phyloP scores from a whole-genome alignment of 2,329 filamentous ascomycete genomes.

The Macroventuria anomochaeta region DNA sequence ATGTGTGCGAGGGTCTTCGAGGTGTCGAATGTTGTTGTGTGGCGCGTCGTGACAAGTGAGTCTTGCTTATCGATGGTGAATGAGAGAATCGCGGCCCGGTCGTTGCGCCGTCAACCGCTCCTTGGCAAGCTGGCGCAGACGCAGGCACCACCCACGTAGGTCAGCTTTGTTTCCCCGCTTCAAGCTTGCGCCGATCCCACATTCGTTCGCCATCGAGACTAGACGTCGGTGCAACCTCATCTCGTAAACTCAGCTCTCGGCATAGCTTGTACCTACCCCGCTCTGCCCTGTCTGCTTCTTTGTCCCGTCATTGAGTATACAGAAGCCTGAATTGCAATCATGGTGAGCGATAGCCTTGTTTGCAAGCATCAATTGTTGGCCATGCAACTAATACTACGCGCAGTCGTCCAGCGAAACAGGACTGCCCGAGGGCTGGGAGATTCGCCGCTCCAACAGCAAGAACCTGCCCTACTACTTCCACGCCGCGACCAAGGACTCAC shows the following conservation, averaged over 20 bases:
- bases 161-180: constrained; percentile 26
- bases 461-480: constrained; percentile 99
- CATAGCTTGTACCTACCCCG: constrained; percentile 3
- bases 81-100: background rate
- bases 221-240: constrained; percentile 22
- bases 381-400: constrained; percentile 29
- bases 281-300: background rate
- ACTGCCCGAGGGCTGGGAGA: constrained; percentile 88
- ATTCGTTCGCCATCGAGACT: constrained; percentile 14
- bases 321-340: constrained; percentile 15
- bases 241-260: constrained; percentile 5
- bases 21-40: background rate
- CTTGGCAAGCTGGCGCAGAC: constrained; percentile 17
- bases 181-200: constrained; percentile 31
- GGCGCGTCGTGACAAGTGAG: background rate
- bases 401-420: constrained; percentile 57
- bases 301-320: background rate
- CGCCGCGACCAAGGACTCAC: constrained; percentile 79
- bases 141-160: constrained; percentile 1
- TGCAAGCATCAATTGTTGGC: constrained; percentile 2
- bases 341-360: constrained; percentile 35
- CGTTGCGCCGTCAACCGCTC: background rate
- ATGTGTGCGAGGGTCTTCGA: background rate
- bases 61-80: background rate
- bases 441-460: constrained; percentile 97